Conservation (phyloP, 2,329 filamentous ascomycete species). For the Fusarium marasasianum region DNA sequence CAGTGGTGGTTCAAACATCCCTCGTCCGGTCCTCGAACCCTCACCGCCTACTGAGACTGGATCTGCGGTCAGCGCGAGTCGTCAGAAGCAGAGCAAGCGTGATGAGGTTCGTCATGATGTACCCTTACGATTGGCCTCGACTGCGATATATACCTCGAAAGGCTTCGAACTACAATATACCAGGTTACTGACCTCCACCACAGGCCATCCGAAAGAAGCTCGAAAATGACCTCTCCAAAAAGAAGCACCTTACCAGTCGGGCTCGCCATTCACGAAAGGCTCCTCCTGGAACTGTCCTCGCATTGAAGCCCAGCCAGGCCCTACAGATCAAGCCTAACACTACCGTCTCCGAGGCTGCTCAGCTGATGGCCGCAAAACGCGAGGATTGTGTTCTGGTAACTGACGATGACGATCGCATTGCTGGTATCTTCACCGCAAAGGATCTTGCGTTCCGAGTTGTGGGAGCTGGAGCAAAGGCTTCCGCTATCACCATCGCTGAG, state of each 20-base stretch:
- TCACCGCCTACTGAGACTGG: slow-evolving; percentile 64
- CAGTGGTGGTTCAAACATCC: slow-evolving; percentile 69
- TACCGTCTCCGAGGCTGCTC: slow-evolving; percentile 93
- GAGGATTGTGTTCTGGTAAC: slow-evolving; percentile 98
- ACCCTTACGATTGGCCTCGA: neutral
- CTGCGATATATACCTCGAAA: slow-evolving; percentile 26
- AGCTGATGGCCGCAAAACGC: slow-evolving; percentile 98
- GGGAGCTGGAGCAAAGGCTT: slow-evolving; percentile 87
- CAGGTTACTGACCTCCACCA: slow-evolving; percentile 31
- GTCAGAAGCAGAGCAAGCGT: slow-evolving; percentile 95
- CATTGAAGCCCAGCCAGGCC: slow-evolving; percentile 92
- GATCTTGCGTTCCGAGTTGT: slow-evolving; percentile 98
- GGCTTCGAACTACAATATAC: neutral
- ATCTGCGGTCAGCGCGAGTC: slow-evolving; percentile 88
- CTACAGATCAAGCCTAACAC: slow-evolving; percentile 97
- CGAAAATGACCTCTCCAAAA: slow-evolving; percentile 97
- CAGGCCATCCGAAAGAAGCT: slow-evolving; percentile 97
- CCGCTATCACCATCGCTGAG: slow-evolving; percentile 90
- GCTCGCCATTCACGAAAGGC: slow-evolving; percentile 90
- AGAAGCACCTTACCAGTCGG: slow-evolving; percentile 82
- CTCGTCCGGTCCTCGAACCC: slow-evolving; percentile 73
- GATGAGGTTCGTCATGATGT: slow-evolving; percentile 81
- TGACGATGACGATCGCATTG: slow-evolving; percentile 96
- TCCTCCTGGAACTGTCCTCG: slow-evolving; percentile 93
- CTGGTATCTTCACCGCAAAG: slow-evolving; percentile 98